Conservation (phyloP, 2,329 filamentous ascomycete species). For the Penicillium sp. region DNA sequence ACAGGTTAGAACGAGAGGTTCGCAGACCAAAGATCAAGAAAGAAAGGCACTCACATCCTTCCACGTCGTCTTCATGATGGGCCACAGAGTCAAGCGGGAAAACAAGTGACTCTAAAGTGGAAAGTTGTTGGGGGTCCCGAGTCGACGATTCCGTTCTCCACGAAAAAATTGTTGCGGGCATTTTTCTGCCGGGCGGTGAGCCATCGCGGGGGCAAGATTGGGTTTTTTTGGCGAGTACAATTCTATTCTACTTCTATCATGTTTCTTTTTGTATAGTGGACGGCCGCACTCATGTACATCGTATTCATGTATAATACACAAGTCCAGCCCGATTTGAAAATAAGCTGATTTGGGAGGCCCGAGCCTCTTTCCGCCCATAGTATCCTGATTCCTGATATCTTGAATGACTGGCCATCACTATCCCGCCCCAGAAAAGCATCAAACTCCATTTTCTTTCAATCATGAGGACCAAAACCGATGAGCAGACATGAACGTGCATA, state of each 20-base stretch:
- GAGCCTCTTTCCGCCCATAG: constrained; percentile 8
- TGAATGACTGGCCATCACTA: constrained; percentile 17
- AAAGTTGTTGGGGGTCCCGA: constrained; percentile 21
- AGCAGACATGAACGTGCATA: constrained; percentile 20
- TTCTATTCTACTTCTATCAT: not conserved
- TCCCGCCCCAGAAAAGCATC: constrained; percentile 23
- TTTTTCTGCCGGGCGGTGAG: constrained; percentile 26
- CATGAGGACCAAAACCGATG: constrained; percentile 20
- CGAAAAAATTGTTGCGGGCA: constrained; percentile 25
- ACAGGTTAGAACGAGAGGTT: constrained; percentile 25
- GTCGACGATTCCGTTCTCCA: constrained; percentile 17
- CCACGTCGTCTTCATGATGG: constrained; percentile 57
- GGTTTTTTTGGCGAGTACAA: constrained; percentile 6
- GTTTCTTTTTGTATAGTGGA: not conserved
- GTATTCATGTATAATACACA: constrained; percentile 24
- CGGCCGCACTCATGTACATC: constrained; percentile 16
- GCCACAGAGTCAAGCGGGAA: constrained; percentile 25
- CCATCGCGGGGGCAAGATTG: constrained; percentile 22
- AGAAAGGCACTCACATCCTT: constrained; percentile 46
- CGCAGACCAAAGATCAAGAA: not conserved
- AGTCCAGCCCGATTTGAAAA: constrained; percentile 8
- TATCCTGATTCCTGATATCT: constrained; percentile 14
- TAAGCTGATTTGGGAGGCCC: constrained; percentile 4
- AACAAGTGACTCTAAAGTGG: constrained; percentile 25
- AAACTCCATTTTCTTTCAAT: constrained; percentile 35